phyloP scores from a whole-genome alignment of 805 yeast genomes.

The Metschnikowia hibisci region DNA sequence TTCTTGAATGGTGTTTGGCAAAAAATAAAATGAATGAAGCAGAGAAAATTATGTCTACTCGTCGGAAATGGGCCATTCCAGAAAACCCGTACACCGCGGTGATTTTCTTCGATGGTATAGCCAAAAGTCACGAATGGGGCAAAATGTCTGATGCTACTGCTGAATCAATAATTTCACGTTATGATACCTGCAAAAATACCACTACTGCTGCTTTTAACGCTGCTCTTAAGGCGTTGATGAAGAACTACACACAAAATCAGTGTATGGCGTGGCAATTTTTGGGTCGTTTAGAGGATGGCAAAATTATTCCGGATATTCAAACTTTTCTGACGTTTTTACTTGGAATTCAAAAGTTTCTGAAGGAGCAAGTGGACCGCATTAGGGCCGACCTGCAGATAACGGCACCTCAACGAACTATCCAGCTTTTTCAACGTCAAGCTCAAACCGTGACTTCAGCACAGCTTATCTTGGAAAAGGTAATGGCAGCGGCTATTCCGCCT shows the following conservation, averaged over 20 bases:
- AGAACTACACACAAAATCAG: slow-evolving; percentile 32
- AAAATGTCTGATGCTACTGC: slow-evolving; percentile 19
- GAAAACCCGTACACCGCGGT: slow-evolving; percentile 44
- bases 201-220: slow-evolving; percentile 34
- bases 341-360: slow-evolving; percentile 27
- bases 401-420: slow-evolving; percentile 19
- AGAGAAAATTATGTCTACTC: slow-evolving; percentile 45
- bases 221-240: slow-evolving; percentile 32
- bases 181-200: slow-evolving; percentile 12
- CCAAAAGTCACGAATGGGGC: slow-evolving; percentile 34
- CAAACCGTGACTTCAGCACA: slow-evolving; percentile 26
- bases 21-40: slow-evolving; percentile 46
- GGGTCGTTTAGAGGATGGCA: slow-evolving; percentile 21
- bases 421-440: slow-evolving; percentile 27
- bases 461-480: slow-evolving; percentile 24
- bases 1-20: slow-evolving; percentile 47
- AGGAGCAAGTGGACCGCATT: slow-evolving; percentile 16
- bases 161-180: slow-evolving; percentile 21
- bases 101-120: slow-evolving; percentile 34
- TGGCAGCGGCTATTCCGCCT: slow-evolving; percentile 31
- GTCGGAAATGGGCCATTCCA: slow-evolving; percentile 61
- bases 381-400: slow-evolving; percentile 14
- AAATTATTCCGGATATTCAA: slow-evolving; percentile 28
- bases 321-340: slow-evolving; percentile 38
- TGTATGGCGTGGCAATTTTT: slow-evolving; percentile 36